Conservation (phyloP, 73 alveolate genomes). For the Symbiodinium natans region DNA sequence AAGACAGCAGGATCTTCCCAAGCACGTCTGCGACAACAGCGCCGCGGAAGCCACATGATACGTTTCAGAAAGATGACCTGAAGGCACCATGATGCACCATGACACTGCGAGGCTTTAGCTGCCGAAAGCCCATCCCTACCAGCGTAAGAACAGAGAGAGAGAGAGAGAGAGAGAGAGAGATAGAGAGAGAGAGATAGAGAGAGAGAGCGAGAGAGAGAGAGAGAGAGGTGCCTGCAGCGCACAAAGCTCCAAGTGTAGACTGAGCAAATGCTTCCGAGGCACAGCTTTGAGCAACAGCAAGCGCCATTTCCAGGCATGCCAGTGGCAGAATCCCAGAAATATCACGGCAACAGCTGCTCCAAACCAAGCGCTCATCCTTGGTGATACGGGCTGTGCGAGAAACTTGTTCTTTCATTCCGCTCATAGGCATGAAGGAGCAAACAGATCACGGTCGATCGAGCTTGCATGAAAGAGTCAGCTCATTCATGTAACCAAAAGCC, state of each 20-base stretch:
- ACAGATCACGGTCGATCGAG: neutral
- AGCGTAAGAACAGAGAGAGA: too few species aligned
- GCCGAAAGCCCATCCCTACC: too few species aligned
- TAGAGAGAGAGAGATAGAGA: too few species aligned
- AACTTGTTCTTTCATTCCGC: neutral
- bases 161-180: too few species aligned
- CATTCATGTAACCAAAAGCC: neutral
- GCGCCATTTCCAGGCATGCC: slow-evolving; percentile 56
- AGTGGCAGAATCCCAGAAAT: slow-evolving; percentile 49
- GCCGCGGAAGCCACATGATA: slow-evolving; percentile 2
- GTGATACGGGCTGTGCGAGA: neutral
- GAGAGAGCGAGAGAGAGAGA: too few species aligned
- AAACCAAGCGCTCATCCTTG: neutral
- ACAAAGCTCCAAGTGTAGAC: neutral
- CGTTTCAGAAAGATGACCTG: neutral
- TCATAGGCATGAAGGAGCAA: neutral
- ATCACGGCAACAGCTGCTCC: neutral
- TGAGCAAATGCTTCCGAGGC: neutral
- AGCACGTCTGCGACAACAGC: slow-evolving; percentile 11
- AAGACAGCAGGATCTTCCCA: slow-evolving; percentile 60
- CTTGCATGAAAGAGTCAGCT: neutral
- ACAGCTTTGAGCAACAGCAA: slow-evolving; percentile 16
- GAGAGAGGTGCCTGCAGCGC: neutral
- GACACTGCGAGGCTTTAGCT: too few species aligned
- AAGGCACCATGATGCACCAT: too few species aligned